Base-by-base conservation (phyloP, 345 rosid genomes). In the Trapa incisa region DNA sequence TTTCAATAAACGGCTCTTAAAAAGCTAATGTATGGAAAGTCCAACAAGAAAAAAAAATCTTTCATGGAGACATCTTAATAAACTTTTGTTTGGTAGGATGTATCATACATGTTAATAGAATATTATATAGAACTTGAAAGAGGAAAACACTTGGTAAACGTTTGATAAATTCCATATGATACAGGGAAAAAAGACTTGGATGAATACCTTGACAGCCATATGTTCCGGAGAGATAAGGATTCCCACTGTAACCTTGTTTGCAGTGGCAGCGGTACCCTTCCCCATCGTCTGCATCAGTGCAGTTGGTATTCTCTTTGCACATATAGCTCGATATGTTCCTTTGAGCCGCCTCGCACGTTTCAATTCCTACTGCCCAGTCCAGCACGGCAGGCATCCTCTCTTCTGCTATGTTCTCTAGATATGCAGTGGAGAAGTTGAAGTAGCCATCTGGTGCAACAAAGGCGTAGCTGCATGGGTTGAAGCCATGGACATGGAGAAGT, bases 401-500 rank as follows among this genome's bases (percentile, higher is more conserved):
- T 4, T 0, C 8, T 1, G 14, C 0, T 14, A 74, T 61, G 4
- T 37, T 58, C 14, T n/a, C 29, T 0, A 80, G 66, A 37, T 70
- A 37, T 2, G 6, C 7, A 1, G 68, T 22, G 5, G 73, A 67
- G 68, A 77, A 80, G 13, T 41, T 41, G 43, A 41, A 41, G 43
- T 41, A 41, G 43, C 7, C 1, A 0, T 41, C 2, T 41, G 43
- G 5, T 41, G 43, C 43, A 41, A 41, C 1, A 56, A 80, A 68
- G 15, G 72, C 75, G 45, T 66, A 80, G 72, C 77, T 73, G 61
- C 84, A 80, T 2, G 77, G 76, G 65, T 65, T 80, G 45, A 73
- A 80, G 7, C 60, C 11, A 48, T 22, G 32, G 13, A 67, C 64
- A 0, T 0, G 0, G 0, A 0, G 7, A 75, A 10, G 0, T 5